phyloP scores from a whole-genome alignment of 805 yeast species.

The Lachancea kluyveri region DNA sequence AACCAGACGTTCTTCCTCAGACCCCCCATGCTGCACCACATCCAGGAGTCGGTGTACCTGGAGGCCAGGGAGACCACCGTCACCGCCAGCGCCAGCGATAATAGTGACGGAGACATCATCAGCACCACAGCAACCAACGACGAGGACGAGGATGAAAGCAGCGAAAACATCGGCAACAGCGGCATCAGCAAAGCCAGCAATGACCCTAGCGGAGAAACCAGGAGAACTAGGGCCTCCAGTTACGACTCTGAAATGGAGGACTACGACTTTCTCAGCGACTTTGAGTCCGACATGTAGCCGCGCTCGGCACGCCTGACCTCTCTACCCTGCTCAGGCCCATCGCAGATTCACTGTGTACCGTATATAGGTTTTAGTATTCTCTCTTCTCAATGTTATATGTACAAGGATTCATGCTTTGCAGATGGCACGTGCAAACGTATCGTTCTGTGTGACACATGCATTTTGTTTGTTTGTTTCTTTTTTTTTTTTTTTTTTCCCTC shows the following conservation, averaged over 20 bases:
- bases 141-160: constrained; percentile 7
- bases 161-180: too few species aligned
- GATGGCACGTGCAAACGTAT: too few species aligned
- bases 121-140: constrained; percentile 19
- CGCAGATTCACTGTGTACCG: too few species aligned
- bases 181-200: constrained; percentile 8
- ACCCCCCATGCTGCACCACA: constrained; percentile 5
- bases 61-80: constrained; percentile 6
- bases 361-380: too few species aligned
- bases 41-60: constrained; percentile 6
- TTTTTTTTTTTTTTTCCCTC: too few species aligned
- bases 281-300: constrained; percentile 11
- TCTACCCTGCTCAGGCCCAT: too few species aligned
- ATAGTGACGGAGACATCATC: constrained; percentile 13
- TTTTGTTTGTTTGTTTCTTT: too few species aligned
- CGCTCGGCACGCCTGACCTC: too few species aligned
- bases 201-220: constrained; percentile 3
- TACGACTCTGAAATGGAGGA: constrained; percentile 17
- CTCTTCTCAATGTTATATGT: too few species aligned
- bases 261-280: constrained; percentile 24
- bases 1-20: constrained; percentile 5
- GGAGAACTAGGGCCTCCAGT: background rate
- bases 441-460: too few species aligned
- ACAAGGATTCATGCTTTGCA: too few species aligned
- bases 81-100: constrained; percentile 2